Conservation (phyloP, 257 asterid species). For the Ajuga chamaepitys region DNA sequence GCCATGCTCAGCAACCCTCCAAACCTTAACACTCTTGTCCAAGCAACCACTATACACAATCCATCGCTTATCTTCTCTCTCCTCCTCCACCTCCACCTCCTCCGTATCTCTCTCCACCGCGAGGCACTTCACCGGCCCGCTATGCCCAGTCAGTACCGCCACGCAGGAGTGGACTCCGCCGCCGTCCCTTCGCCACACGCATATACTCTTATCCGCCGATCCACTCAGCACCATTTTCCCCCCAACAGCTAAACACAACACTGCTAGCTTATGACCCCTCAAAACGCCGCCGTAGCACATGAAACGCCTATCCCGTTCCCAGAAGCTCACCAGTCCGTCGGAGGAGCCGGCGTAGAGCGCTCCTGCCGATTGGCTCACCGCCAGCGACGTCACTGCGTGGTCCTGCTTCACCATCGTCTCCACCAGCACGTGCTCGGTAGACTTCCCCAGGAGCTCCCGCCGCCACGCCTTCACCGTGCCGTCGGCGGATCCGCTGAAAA, state of each 20-base stretch:
- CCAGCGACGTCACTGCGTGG: constrained; percentile 72
- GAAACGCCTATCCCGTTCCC: constrained; percentile 59
- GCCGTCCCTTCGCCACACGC: constrained; percentile 82
- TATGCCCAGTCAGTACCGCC: constrained; percentile 66
- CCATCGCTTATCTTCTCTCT: constrained; percentile 30
- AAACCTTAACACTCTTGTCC: constrained; percentile 62
- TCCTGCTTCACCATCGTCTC: constrained; percentile 59
- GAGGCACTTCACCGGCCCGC: constrained; percentile 86
- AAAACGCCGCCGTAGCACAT: constrained; percentile 66
- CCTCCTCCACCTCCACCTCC: neutral
- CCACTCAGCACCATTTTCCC: constrained; percentile 76
- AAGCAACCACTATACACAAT: constrained; percentile 70
- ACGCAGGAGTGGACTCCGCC: constrained; percentile 63
- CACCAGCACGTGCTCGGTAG: constrained; percentile 49
- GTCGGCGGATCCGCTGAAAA: constrained; percentile 86
- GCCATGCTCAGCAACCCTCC: constrained; percentile 49
- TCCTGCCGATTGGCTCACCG: constrained; percentile 27
- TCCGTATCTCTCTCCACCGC: constrained; percentile 41
- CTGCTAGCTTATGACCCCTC: constrained; percentile 88
- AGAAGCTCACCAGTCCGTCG: constrained; percentile 80
- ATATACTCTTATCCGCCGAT: constrained; percentile 73
- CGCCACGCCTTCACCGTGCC: constrained; percentile 93
- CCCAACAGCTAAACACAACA: constrained; percentile 60
- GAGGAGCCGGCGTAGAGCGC: constrained; percentile 76
- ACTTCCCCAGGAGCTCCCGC: constrained; percentile 49